Evolutionary conservation across 208 protist genomes (phyloP).

Genomic region (Novymonas esmeraldas): DNA sequence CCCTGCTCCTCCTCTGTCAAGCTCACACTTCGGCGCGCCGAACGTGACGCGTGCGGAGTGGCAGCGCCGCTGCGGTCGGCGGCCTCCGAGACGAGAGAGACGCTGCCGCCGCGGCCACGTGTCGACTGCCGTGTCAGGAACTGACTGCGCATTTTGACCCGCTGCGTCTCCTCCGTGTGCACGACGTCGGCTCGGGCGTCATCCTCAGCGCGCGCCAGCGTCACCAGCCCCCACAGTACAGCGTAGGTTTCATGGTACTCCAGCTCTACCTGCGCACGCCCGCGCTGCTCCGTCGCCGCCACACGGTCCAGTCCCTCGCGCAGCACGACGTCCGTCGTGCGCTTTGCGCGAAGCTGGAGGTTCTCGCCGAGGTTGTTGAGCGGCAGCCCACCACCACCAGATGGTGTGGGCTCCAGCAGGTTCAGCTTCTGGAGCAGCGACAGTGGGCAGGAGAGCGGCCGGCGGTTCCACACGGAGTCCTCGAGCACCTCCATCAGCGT

Average conservation of each 20-base stretch:
- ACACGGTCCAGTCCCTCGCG: slow-evolving; percentile 51
- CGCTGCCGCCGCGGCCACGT: slow-evolving; percentile 49
- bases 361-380: slow-evolving; percentile 57
- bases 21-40: slow-evolving; percentile 54
- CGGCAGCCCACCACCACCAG: slow-evolving; percentile 18
- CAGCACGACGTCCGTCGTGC: slow-evolving; percentile 41
- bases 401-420: slow-evolving; percentile 47
- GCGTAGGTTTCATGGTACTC: slow-evolving; percentile 65
- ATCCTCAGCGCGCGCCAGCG: slow-evolving; percentile 40
- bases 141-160: slow-evolving; percentile 42
- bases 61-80: slow-evolving; percentile 4
- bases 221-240: slow-evolving; percentile 42
- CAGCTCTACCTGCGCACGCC: slow-evolving; percentile 59
- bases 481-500: slow-evolving; percentile 78
- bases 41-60: slow-evolving; percentile 30
- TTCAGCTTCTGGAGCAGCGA: slow-evolving; percentile 83
- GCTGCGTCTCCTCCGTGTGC: slow-evolving; percentile 41
- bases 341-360: slow-evolving; percentile 33
- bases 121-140: slow-evolving; percentile 17
- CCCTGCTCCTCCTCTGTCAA: slow-evolving; percentile 36
- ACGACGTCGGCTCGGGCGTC: slow-evolving; percentile 35
- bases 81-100: slow-evolving; percentile 44
- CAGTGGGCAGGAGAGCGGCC: slow-evolving; percentile 80
- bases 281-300: slow-evolving; percentile 56
- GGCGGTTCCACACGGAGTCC: slow-evolving; percentile 79